Percentiles rank a stretch among this genome's conserved stretches.
Evolutionary conservation across 345 rosid species (phyloP).

Genomic region (Dipteronia dyeriana): DNA sequence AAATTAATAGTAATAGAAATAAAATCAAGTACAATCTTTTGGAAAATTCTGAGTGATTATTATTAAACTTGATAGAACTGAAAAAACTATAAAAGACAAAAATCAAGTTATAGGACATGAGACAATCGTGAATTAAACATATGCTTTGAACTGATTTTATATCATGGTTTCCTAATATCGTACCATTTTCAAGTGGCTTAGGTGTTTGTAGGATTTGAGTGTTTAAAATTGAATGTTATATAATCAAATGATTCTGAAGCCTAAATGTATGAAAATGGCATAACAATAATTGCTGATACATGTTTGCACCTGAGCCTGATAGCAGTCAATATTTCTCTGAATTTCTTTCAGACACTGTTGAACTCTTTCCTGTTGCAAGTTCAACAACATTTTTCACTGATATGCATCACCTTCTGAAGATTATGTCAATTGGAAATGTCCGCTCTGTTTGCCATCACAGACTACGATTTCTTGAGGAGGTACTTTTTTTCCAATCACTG

Average conservation of each 20-base stretch:
- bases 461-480: conserved; percentile 58
- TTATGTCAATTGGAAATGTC: conserved; percentile 50
- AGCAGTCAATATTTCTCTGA: not conserved
- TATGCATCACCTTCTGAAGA: conserved; percentile 48
- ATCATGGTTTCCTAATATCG: not conserved
- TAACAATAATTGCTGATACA: not conserved
- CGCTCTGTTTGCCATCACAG: conserved; percentile 53
- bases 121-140: not conserved
- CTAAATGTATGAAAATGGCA: conserved; percentile 4
- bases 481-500: conserved; percentile 14
- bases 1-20: no score
- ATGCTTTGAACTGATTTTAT: not conserved
- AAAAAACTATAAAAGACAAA: not conserved
- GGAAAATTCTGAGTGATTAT: not conserved
- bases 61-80: not conserved
- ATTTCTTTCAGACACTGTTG: conserved; percentile 34
- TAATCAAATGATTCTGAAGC: not conserved
- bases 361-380: conserved; percentile 53
- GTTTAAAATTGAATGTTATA: not conserved
- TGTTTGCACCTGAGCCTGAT: not conserved
- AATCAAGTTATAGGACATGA: not conserved
- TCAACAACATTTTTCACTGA: conserved; percentile 52
- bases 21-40: not conserved
- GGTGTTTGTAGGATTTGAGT: not conserved
- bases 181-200: not conserved